Evolutionary conservation across 2,329 filamentous ascomycete species (phyloP), one percentile per base, ranked within the genome.

Genomic region (Fusarium sororula): DNA sequence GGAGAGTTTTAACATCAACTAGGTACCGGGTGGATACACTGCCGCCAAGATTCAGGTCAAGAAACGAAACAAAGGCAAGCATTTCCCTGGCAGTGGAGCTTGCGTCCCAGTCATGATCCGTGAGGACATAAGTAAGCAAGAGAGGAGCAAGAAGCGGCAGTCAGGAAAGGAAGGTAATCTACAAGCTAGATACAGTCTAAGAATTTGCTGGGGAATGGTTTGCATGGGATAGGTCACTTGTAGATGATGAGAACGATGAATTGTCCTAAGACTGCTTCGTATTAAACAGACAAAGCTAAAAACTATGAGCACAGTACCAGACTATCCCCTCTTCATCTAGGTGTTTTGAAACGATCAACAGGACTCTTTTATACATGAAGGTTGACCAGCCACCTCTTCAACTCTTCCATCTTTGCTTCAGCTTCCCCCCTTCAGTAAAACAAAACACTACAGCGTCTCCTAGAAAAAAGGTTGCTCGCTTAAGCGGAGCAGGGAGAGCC

Each of bases 291-390:
- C 45, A 67, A 68, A 68, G 47, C 65, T 68, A 68, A 62, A 68
- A 68, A 62, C 28, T 53, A 68, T 66, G 63, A 68, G 65, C 65
- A 68, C 65, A 68, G 65, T 68, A 61, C 65, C 65, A 68, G 65
- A 68, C 63, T 59, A 68, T 68, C 63, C 65, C 65, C 48, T 68
- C 54, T 60, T 68, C 63, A 68, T 68, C 65, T 62, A 41, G 41
- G 30, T 37, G 39, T 61, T 58, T 53, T 68, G 53, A 68, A 61
- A 57, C 65, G 35, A 67, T 61, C 65, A 68, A 62, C 54, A 68
- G 65, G 65, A 68, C 65, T 68, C 53, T 68, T 68, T 68, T 68
- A 41, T 67, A 66, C 50, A 60, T 45, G 32, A 65, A 58, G 38
- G 20, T 51, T 39, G 65, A 68, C 63, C 65, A 68, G n/a, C 32